These are phyloP conservation scores for Amanita brunnescens DNA, from an alignment of 768 basidiomycete genomes.

Conservation along the genomic window DNA sequence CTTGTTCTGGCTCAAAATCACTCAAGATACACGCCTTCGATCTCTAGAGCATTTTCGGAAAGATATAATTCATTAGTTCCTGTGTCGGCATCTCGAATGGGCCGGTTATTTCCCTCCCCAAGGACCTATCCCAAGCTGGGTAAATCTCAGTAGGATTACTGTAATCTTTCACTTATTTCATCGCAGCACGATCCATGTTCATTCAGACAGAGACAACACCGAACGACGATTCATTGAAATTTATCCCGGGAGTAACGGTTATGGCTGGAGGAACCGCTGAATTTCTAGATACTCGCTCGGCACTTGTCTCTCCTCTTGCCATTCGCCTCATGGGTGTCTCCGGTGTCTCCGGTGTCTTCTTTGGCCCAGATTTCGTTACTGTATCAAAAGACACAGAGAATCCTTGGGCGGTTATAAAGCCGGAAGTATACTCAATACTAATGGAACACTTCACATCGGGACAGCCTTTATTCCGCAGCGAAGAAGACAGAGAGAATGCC, in stretches of 20 bases:
- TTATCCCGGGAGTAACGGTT: constrained; percentile 87
- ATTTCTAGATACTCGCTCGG: constrained; percentile 83
- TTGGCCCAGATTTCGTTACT: constrained; percentile 97
- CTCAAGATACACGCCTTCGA: background rate
- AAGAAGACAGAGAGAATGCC: constrained; percentile 69
- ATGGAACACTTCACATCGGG: constrained; percentile 99
- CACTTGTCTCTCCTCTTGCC: constrained; percentile 89
- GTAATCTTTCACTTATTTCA: background rate
- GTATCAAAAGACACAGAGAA: constrained; percentile 85
- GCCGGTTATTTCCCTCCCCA: background rate
- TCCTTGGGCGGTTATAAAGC: constrained; percentile 87
- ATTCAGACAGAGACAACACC: constrained; percentile 98
- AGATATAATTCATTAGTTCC: background rate
- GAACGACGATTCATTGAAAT: constrained; percentile 95
- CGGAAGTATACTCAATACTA: constrained; percentile 89
- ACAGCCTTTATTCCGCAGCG: constrained; percentile 74
- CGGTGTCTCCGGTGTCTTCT: constrained; percentile 84
- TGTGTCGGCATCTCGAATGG: background rate
- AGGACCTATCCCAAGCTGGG: background rate
- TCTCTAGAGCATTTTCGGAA: background rate
- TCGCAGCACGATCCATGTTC: constrained; percentile 82
- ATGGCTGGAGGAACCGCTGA: constrained; percentile 89
- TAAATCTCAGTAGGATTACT: background rate
- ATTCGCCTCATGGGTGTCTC: constrained; percentile 91
- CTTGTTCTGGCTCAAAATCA: background rate